A percentile compares a stretch with the other conserved stretches of the same genome.
Conservation (phyloP, 2,329 filamentous ascomycete genomes). For the Endothia cerciana region DNA sequence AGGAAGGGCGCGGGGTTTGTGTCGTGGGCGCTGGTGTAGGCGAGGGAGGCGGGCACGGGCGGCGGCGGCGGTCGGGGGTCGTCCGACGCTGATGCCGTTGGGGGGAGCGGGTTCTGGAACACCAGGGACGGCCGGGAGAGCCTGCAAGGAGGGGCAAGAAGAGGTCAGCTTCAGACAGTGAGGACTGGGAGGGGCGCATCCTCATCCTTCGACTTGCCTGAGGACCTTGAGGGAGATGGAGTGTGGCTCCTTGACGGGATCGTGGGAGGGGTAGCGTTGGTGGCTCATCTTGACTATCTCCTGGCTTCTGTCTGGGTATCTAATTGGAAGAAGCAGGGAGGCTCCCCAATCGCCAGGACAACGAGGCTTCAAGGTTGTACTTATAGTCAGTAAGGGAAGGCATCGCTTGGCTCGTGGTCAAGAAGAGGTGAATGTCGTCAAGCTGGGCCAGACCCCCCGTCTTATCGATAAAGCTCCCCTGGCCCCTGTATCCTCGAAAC, state of each 20-base stretch:
- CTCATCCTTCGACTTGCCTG: slow-evolving; percentile 49
- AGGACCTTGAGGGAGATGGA: slow-evolving; percentile 78
- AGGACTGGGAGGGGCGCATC: not conserved
- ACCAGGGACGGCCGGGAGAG: slow-evolving; percentile 82
- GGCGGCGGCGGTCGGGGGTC: not conserved
- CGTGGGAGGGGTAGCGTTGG: slow-evolving; percentile 60
- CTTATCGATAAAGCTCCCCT: slow-evolving; percentile 13
- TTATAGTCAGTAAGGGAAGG: not conserved
- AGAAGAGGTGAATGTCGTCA: slow-evolving; percentile 7
- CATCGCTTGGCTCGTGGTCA: not conserved
- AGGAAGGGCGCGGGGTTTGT: slow-evolving; percentile 61
- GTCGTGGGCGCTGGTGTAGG: slow-evolving; percentile 39
- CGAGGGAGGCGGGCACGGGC: slow-evolving; percentile 8
- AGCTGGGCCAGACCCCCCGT: not conserved
- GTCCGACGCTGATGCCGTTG: slow-evolving; percentile 41
- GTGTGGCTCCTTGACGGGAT: slow-evolving; percentile 73
- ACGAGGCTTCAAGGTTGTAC: no score
- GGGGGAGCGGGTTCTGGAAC: slow-evolving; percentile 66
- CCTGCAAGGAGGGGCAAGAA: slow-evolving; percentile 47
- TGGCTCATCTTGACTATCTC: slow-evolving; percentile 53
- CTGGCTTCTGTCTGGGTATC: not conserved
- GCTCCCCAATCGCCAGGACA: no score
- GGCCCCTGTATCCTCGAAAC: not conserved
- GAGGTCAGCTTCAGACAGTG: slow-evolving; percentile 23
- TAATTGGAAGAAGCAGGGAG: not conserved